These are phyloP conservation scores for Botryotinia calthae DNA, from an alignment of 2,329 filamentous ascomycete species.

Conservation along the genomic window DNA sequence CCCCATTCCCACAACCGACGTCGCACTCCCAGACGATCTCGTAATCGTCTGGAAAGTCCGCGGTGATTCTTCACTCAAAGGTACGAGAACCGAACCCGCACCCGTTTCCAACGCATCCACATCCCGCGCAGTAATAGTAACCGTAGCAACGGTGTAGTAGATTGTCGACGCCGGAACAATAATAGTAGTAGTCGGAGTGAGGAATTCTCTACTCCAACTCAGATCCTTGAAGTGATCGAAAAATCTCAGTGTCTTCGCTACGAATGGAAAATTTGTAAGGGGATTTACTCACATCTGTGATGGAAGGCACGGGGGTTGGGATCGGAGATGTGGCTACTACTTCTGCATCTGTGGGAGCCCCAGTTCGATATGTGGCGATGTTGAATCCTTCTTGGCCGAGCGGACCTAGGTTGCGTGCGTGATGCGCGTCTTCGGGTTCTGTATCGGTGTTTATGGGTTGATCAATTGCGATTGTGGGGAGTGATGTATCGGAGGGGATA, in stretches of 20 bases:
- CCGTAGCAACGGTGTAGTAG: neutral
- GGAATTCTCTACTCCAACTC: neutral
- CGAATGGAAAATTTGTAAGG: neutral
- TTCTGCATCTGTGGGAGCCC: no score
- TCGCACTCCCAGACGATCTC: neutral
- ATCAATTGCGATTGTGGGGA: neutral
- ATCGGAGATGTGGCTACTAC: neutral
- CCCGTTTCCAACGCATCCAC: neutral
- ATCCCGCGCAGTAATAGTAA: neutral
- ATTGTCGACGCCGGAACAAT: neutral
- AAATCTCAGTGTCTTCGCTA: no score
- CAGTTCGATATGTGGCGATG: neutral
- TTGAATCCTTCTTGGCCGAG: neutral
- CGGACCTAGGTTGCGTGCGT: neutral
- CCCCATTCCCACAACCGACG: no score
- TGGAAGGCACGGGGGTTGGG: neutral
- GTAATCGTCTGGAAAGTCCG: neutral
- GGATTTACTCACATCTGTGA: neutral
- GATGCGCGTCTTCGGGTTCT: no score
- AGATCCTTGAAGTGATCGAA: neutral
- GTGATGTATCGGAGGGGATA: neutral
- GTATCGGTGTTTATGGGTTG: accelerated
- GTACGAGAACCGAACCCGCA: no score
- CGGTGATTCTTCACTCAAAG: neutral
- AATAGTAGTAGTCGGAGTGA: neutral